Evolutionary conservation across 2,329 filamentous ascomycete species (phyloP).

Genomic region (Delphinella strobiligena): DNA sequence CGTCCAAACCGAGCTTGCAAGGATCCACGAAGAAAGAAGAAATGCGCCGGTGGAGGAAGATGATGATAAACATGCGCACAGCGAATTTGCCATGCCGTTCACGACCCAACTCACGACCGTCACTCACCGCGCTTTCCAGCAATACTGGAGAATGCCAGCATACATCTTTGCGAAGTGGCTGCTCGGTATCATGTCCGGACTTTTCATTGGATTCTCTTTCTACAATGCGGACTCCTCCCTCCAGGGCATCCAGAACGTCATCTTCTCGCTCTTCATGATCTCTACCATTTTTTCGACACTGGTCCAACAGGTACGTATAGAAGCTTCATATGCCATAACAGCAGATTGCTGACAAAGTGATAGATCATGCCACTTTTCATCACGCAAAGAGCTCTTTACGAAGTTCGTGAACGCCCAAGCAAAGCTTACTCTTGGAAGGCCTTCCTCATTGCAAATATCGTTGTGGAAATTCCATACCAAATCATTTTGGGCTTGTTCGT

Average conservation of each 20-base stretch:
- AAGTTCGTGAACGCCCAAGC: conserved; percentile 48
- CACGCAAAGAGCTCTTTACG: conserved; percentile 46
- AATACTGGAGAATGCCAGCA: conserved; percentile 33
- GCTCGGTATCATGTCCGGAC: conserved; percentile 37
- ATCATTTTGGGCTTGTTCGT: conserved; percentile 50
- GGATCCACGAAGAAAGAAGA: conserved; percentile 23
- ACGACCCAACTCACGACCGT: conserved; percentile 23
- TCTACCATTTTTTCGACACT: conserved; percentile 23
- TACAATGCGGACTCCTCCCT: conserved; percentile 23
- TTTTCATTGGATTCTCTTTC: conserved; percentile 38
- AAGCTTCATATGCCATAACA: not conserved
- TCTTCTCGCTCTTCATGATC: conserved; percentile 41
- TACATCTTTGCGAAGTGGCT: conserved; percentile 47
- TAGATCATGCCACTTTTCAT: conserved; percentile 50
- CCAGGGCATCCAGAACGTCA: conserved; percentile 33
- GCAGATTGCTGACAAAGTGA: not conserved
- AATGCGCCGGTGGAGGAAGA: conserved; percentile 17
- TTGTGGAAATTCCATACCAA: conserved; percentile 60
- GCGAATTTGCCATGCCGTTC: conserved; percentile 34
- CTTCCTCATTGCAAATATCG: conserved; percentile 59
- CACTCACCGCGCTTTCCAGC: conserved; percentile 31
- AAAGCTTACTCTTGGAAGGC: conserved; percentile 66
- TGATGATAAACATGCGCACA: conserved; percentile 22
- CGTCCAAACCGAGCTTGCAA: conserved; percentile 27
- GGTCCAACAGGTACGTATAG: conserved; percentile 4